Evolutionary conservation across 352 stramenopile genomes (phyloP), one percentile per base, ranked within the genome.

Genomic region (Pythium sp.): DNA sequence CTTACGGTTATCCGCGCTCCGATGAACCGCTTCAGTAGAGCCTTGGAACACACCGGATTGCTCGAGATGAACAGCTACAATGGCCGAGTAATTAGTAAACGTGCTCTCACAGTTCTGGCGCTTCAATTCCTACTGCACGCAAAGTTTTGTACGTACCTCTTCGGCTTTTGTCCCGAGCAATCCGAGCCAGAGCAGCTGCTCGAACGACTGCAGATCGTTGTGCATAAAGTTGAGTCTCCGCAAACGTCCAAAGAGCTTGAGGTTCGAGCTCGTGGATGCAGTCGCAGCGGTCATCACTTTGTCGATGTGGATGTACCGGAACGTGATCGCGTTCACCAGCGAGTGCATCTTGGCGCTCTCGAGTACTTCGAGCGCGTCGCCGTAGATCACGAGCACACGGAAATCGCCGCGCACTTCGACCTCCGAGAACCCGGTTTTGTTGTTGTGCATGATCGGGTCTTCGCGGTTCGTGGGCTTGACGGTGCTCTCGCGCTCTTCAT

Each of bases 381-480:
- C 86, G 54, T 92, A 91, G 28, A 94, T 78, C 28, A 78, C 74
- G 3, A 94, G 68, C 22, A 91, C 80, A 15, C 84, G 81, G 24
- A 81, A 85, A n/a, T 93, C 83, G 6, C 80, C 79, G 32, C 84
- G 78, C 1, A 94, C 78, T 56, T 94, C 84, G 56, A 94, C 75
- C 56, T 93, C 83, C 3, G 84, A 91, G 57, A 88, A 92, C 0
- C 86, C 82, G 2, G 76, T 69, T 49, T 81, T 80, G 68, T 86
- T 89, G 47, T 71, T 85, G 73, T 83, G 60, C 8, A 85, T 62
- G 0, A 64, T 79, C 14, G 59, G n/a, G 15, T 92, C 82, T 32
- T 92, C 84, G 5, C 81, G 71, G 38, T 62, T 80, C 6, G 67
- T 78, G 0, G 84, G 82, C n/a, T 69, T 70, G 11, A 70, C 8